Conservation (phyloP, 2,329 filamentous ascomycete genomes). For the Penicillium sp. region DNA sequence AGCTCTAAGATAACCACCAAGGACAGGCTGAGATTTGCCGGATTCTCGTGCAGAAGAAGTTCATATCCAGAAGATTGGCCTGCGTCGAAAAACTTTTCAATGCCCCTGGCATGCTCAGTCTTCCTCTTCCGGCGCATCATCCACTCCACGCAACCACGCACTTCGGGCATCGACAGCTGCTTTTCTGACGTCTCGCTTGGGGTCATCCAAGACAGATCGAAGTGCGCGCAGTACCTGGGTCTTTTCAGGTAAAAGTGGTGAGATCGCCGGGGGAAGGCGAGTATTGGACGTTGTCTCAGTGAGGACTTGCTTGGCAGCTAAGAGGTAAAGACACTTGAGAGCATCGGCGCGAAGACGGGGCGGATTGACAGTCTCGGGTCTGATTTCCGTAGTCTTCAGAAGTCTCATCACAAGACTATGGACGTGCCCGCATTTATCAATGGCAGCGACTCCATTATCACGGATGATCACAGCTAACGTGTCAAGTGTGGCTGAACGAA, state of each 20-base stretch:
- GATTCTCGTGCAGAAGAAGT: too few relatives aligned
- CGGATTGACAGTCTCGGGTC: conserved; percentile 17
- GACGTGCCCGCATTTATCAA: conserved; percentile 50
- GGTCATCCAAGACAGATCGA: conserved; percentile 54
- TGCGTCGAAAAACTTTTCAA: too few relatives aligned
- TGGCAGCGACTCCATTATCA: conserved; percentile 49
- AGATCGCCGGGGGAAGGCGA: conserved; percentile 26
- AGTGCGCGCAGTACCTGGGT: conserved; percentile 53
- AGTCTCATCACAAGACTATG: conserved; percentile 53
- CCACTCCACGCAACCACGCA: conserved; percentile 53
- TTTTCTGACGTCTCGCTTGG: conserved; percentile 56
- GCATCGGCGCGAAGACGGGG: conserved; percentile 31
- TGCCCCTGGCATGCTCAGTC: conserved; percentile 29
- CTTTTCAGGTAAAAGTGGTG: conserved; percentile 52
- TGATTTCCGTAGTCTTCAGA: conserved; percentile 40
- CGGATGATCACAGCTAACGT: conserved; percentile 54
- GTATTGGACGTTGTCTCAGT: conserved; percentile 18
- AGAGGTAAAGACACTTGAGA: conserved; percentile 34
- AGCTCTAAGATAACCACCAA: too few relatives aligned
- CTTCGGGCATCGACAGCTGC: conserved; percentile 57
- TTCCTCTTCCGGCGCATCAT: conserved; percentile 55
- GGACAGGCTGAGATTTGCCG: too few relatives aligned
- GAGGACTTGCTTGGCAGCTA: conserved; percentile 27
- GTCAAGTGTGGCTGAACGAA: conserved; percentile 56
- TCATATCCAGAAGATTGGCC: too few relatives aligned